These are phyloP conservation scores for Candida taoyuanica DNA, from an alignment of 805 yeast species.

Conservation along the genomic window DNA sequence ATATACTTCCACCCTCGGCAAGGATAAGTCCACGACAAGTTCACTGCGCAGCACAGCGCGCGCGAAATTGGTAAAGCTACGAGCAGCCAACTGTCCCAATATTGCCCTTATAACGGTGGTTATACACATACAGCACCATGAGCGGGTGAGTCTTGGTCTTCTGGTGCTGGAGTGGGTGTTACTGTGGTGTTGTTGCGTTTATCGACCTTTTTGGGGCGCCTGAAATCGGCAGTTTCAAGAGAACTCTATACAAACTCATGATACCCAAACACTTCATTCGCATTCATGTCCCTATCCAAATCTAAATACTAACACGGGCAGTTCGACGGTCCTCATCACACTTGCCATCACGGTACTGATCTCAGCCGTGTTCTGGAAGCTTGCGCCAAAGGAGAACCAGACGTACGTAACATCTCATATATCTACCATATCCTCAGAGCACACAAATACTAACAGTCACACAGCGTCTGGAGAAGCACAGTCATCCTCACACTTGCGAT, in stretches of 20 bases:
- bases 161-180: not conserved
- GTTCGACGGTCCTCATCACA: conserved; percentile 12
- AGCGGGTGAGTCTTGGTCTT: conserved; percentile 8
- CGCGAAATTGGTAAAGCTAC: no score
- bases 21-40: no score
- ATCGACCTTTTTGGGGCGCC: no score
- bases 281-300: no score
- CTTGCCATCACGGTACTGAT: conserved; percentile 31
- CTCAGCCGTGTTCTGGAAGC: conserved; percentile 71
- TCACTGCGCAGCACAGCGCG: no score
- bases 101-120: not conserved
- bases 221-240: no score
- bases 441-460: conserved; percentile 4
- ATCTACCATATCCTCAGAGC: no score
- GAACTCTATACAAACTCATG: no score
- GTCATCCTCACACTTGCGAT: conserved; percentile 63
- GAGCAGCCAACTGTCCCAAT: conserved; percentile 5
- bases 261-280: no score
- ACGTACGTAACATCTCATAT: conserved; percentile 46
- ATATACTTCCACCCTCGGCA: no score
- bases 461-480: conserved; percentile 67
- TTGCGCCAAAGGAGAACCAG: conserved; percentile 79
- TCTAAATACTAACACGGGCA: conserved; percentile 5
- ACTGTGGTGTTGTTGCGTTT: no score
- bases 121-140: conserved; percentile 2